Base-by-base conservation (phyloP, 1,284 basidiomycete genomes). In the Melampsora americana region DNA sequence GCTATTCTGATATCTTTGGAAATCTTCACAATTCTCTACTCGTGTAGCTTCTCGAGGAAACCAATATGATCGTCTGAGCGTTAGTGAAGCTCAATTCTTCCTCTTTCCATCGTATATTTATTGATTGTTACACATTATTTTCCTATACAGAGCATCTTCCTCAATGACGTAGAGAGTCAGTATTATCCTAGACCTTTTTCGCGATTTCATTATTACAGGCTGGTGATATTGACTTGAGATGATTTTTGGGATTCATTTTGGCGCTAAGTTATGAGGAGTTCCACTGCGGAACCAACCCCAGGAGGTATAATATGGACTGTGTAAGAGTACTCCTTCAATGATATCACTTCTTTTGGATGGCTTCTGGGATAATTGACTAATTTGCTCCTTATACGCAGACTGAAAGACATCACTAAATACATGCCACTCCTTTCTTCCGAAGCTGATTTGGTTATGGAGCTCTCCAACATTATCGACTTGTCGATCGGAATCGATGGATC, bases 261-360 rank as follows among this genome's bases (percentile, higher is more conserved):
- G 44, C n/a, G 39, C 30, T 18, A 46, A 76, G 67, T 76, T 46
- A 69, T 69, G 74, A 48, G 74, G 23, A 76, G 59, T 30, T 76
- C 74, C 14, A 76, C 74, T n/a, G 66, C 74, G 20, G 74, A 76
- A 26, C 74, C 74, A 23, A 69, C 35, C 6, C 50, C 35, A 46
- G 46, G 48, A 50, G 74, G 74, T 0, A 76, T 76, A n/a, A 69
- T 68, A 26, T 76, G 74, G 74, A 76, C 74, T 61, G 66, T 76
- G 74, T 76, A 69, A 56, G 42, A 23, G 39, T 50, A 39, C 42
- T 50, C 39, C 35, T 32, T 32, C 16, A 32, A 48, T n/a, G 30
- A n/a, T 1, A 69, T 16, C 66, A 32, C 26, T 44, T 66, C 14
- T 30, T 16, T 60, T 42, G 20, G 12, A 30, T n/a, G 7, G 35